Percentiles rank a stretch among this genome's conserved stretches.
Conservation (phyloP, 345 rosid species). For the Salix dunnii region DNA sequence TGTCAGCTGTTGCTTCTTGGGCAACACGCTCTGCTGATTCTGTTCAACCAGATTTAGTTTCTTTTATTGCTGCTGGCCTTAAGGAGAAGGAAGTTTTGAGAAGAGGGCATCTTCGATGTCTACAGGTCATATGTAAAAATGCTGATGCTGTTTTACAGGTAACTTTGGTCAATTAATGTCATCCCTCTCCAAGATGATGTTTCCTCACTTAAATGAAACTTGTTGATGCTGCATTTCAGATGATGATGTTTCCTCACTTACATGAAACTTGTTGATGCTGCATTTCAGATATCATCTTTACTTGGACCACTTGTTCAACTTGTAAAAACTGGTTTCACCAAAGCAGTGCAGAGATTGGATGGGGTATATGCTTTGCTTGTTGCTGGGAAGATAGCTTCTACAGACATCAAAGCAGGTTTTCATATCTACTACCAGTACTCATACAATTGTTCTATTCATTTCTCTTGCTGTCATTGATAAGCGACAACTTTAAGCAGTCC, state of each 20-base stretch:
- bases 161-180: not conserved
- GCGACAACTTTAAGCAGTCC: not conserved
- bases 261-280: slow-evolving; percentile 14
- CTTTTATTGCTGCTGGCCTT: slow-evolving; percentile 74
- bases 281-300: slow-evolving; percentile 65
- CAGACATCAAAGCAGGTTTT: slow-evolving; percentile 88
- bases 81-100: slow-evolving; percentile 89
- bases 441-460: not conserved
- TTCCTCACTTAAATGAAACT: slow-evolving; percentile 12
- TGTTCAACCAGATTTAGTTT: slow-evolving; percentile 60
- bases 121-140: slow-evolving; percentile 61
- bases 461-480: not conserved
- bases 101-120: slow-evolving; percentile 87
- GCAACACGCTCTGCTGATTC: slow-evolving; percentile 60
- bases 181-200: slow-evolving; percentile 2
- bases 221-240: slow-evolving; percentile 40
- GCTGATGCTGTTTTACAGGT: slow-evolving; percentile 69
- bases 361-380: slow-evolving; percentile 84
- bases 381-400: slow-evolving; percentile 74
- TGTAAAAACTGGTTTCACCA: slow-evolving; percentile 85
- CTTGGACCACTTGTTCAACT: slow-evolving; percentile 86
- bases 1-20: slow-evolving; percentile 77
- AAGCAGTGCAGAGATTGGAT: slow-evolving; percentile 87
- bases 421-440: not conserved
- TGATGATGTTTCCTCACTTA: slow-evolving; percentile 24